phyloP scores from a whole-genome alignment of 169 alveolate species.

The Sarcocystis neurona region DNA sequence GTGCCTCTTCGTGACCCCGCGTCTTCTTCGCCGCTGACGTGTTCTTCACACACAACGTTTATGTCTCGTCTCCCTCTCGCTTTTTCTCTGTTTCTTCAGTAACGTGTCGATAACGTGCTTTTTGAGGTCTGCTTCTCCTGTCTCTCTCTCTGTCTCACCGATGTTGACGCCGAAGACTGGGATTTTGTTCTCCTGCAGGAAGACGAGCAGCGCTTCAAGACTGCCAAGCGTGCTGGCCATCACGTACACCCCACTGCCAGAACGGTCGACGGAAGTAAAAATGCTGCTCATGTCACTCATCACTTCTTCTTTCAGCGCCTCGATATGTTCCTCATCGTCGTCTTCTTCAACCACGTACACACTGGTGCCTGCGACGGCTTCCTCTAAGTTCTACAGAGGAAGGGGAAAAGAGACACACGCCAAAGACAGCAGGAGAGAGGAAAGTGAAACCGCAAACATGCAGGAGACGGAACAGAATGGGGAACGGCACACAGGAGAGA shows the following conservation, averaged over 20 bases:
- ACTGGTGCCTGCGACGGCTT: slow-evolving; percentile 97
- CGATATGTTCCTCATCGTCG: slow-evolving; percentile 75
- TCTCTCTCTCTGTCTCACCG: slow-evolving; percentile 75
- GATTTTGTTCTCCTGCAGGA: slow-evolving; percentile 90
- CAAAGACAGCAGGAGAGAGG: background rate
- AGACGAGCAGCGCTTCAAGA: slow-evolving; percentile 96
- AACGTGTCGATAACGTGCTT: no score
- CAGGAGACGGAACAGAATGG: background rate
- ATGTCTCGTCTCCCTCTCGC: background rate
- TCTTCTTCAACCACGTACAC: slow-evolving; percentile 86
- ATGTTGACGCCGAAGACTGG: slow-evolving; percentile 97
- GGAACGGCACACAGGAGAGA: background rate
- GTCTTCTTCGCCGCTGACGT: no score
- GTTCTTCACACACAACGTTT: background rate
- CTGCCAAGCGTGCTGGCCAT: slow-evolving; percentile 99
- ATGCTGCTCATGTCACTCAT: slow-evolving; percentile 91
- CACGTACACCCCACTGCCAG: slow-evolving; percentile 97
- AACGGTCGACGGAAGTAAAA: slow-evolving; percentile 89
- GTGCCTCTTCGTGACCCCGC: no score
- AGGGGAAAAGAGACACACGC: background rate
- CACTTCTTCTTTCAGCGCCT: slow-evolving; percentile 86
- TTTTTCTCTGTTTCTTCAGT: no score
- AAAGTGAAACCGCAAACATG: background rate
- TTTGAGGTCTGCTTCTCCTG: no score
- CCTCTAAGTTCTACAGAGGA: slow-evolving; percentile 89